Conservation (phyloP, 2,329 filamentous ascomycete genomes). For the Penicillium sp. region DNA sequence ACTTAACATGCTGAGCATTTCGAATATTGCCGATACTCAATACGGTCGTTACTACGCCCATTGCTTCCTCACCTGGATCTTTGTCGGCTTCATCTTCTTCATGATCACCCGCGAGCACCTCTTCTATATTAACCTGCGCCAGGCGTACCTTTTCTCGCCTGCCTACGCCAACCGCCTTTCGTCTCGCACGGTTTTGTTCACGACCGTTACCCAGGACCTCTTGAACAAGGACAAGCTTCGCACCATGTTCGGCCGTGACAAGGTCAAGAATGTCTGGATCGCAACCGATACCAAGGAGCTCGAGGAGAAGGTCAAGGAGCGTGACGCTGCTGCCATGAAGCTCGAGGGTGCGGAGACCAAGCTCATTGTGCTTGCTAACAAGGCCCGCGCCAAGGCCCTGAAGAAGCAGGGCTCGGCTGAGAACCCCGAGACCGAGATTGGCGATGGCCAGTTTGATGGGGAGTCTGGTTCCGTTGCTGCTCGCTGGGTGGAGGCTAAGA, state of each 20-base stretch:
- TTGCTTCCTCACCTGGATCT: constrained; percentile 75
- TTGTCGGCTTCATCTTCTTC: constrained; percentile 84
- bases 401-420: constrained; percentile 57
- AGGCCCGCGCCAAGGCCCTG: constrained; percentile 64
- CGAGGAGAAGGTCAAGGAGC: constrained; percentile 75
- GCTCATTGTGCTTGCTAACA: constrained; percentile 76
- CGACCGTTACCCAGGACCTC: constrained; percentile 76
- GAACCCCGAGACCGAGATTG: constrained; percentile 37
- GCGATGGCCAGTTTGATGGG: constrained; percentile 56
- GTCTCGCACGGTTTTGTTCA: constrained; percentile 85
- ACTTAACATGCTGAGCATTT: constrained; percentile 75
- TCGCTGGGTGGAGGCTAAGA: constrained; percentile 70
- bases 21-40: constrained; percentile 63
- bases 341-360: constrained; percentile 85
- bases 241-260: constrained; percentile 72
- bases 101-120: constrained; percentile 84
- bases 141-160: constrained; percentile 86
- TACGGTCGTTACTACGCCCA: constrained; percentile 78
- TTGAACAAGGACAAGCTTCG: constrained; percentile 74
- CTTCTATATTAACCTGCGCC: constrained; percentile 88
- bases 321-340: constrained; percentile 75
- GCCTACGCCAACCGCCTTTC: constrained; percentile 82
- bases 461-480: constrained; percentile 71
- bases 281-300: constrained; percentile 73
- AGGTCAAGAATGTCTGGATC: constrained; percentile 83